Evolutionary conservation across 2,329 filamentous ascomycete genomes (phyloP), one percentile per base, ranked within the genome.

Genomic region (Hypoxylon rubiginosum): DNA sequence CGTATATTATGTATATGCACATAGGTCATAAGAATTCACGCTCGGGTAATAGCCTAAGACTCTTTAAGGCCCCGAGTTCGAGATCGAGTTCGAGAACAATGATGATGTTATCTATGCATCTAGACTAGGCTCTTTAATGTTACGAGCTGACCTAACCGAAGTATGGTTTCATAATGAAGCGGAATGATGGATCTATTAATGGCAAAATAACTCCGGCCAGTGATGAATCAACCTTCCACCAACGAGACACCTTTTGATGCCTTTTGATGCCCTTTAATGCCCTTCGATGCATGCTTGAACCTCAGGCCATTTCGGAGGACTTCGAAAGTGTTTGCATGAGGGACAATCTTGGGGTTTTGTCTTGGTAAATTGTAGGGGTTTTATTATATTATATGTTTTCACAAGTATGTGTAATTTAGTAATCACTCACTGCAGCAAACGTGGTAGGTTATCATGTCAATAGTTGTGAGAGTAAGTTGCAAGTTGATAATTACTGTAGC

Each of bases 241-340:
- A 43, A 43, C 39, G 39, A 43, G 15, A 43, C 17, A 43, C n/a
- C 26, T 4, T 28, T 28, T 28, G 26, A 34, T 10, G 2, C 4
- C n/a, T n/a, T n/a, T n/a, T n/a, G n/a, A n/a, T n/a, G n/a, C n/a
- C 13, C n/a, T 17, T 41, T 17, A 17, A 41, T 17, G 13, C 13
- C n/a, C n/a, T n/a, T n/a, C n/a, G n/a, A n/a, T n/a, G n/a, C n/a
- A n/a, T n/a, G n/a, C n/a, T 11, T 34, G 32, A 34, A 34, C 32
- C 32, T 34, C 32, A 13, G 28, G 24, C 45, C 34, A 46, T 24
- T 17, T 28, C 32, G 55, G 28, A 50, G 45, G 51, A 58, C 13
- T 26, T 39, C 55, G 51, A 51, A 56, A 34, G 51, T 45, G 45
- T 43, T 32, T 56, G 51, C 51, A 56, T 62, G 34, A 56, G 41